Percentiles rank a stretch among this genome's conserved stretches.
These are phyloP conservation scores for Wickerhamomyces sp. DNA, from an alignment of 1,139 yeast species.

Conservation along the genomic window DNA sequence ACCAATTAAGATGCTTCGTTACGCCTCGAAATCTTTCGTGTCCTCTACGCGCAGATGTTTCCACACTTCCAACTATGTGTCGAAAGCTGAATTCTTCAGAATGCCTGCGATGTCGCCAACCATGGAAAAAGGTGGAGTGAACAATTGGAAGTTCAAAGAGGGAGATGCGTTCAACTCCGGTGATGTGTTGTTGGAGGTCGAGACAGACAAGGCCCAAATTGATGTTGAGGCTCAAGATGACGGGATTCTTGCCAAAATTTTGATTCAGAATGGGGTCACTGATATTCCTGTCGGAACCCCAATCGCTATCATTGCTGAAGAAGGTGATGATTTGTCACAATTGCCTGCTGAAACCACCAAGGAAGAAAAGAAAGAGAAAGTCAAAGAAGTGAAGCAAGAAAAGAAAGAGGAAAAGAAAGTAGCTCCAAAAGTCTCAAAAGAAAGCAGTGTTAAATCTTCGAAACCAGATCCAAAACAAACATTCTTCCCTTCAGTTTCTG, in stretches of 20 bases:
- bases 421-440: conserved; percentile 17
- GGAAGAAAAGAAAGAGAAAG: conserved; percentile 20
- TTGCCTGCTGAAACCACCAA: conserved; percentile 46
- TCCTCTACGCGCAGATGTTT: conserved; percentile 14
- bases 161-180: conserved; percentile 81
- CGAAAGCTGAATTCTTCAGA: conserved; percentile 54
- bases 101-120: conserved; percentile 99
- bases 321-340: conserved; percentile 73
- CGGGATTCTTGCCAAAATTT: conserved; percentile 79
- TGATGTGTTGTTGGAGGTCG: conserved; percentile 83
- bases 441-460: conserved; percentile 3
- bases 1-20: too few relatives aligned
- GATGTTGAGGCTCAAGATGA: conserved; percentile 94
- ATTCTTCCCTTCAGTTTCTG: conserved; percentile 76
- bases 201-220: conserved; percentile 90
- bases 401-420: conserved; percentile 20
- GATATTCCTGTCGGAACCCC: conserved; percentile 84
- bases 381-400: too few relatives aligned
- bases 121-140: conserved; percentile 96
- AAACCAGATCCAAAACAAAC: conserved; percentile 60
- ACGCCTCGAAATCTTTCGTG: too few relatives aligned
- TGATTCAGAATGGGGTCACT: conserved; percentile 65
- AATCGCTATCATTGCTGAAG: conserved; percentile 85
- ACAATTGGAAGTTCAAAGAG: conserved; percentile 84
- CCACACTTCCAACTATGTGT: conserved; percentile 18